Percentiles rank a stretch among this genome's conserved stretches.
Conservation (phyloP, 805 yeast genomes). For the Metschnikowia noctiluminum region DNA sequence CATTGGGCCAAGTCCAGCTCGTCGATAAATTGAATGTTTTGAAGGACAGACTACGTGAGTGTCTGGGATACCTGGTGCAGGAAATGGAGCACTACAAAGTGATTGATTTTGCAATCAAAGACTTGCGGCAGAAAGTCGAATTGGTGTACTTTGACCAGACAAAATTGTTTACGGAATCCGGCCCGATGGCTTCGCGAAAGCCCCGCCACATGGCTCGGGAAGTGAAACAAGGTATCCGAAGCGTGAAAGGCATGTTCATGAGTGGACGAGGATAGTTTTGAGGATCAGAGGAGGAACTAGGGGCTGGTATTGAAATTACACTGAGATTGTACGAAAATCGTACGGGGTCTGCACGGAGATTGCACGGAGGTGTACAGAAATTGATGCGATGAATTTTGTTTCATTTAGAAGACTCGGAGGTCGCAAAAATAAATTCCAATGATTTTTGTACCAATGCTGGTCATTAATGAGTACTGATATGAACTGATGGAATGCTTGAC, state of each 20-base stretch:
- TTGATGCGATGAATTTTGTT: no score
- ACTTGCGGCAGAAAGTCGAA: slow-evolving; percentile 36
- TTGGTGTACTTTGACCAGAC: slow-evolving; percentile 31
- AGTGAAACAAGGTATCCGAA: slow-evolving; percentile 35
- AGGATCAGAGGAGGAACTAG: neutral
- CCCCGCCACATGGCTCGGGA: slow-evolving; percentile 29
- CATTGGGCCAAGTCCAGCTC: slow-evolving; percentile 25
- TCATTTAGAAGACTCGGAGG: no score
- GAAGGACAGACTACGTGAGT: slow-evolving; percentile 20
- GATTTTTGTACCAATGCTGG: no score
- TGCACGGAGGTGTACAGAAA: no score
- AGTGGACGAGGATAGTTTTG: slow-evolving; percentile 32
- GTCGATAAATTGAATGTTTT: slow-evolving; percentile 24
- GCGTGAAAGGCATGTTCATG: slow-evolving; percentile 43
- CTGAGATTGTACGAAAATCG: no score
- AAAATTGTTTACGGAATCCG: slow-evolving; percentile 24
- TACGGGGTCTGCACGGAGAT: no score
- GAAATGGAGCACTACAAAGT: slow-evolving; percentile 34
- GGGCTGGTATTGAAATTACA: neutral
- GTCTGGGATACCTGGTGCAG: slow-evolving; percentile 25
- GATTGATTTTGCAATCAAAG: slow-evolving; percentile 29
- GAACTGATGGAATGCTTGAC: no score
- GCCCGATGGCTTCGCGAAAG: slow-evolving; percentile 7
- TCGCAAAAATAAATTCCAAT: no score
- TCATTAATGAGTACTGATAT: no score